Evolutionary conservation across 2,329 filamentous ascomycete species (phyloP), one percentile per base, ranked within the genome.

Genomic region (Ceratocystis papillata): DNA sequence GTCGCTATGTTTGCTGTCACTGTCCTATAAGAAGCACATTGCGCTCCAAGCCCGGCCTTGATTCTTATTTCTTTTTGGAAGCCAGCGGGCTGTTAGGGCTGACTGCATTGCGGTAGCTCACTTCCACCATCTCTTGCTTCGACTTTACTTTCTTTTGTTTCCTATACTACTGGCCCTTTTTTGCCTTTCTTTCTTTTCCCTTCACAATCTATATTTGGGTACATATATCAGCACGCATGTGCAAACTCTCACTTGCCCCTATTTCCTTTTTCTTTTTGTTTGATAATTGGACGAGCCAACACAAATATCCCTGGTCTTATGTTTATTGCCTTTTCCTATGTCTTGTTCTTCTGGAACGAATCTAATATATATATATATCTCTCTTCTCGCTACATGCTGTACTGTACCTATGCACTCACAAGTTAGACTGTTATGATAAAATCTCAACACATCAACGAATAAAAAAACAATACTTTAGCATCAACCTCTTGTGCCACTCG

Each of bases 41-140:
- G 15, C 7, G 3, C 20, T 7, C 7, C 8, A 25, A 53, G 8
- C 28, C 25, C 12, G 12, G 4, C 37, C 46, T 15, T 41, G 37
- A 12, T 4, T 15, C 3, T 41, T 41, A 41, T 41, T 53, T 15
- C 8, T 8, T 17, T 20, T 8, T 30, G 30, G 25, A 33, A 59
- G 22, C 28, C 55, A 20, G 55, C 28, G 8, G 25, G 30, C 25
- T 33, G 55, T n/a, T n/a, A 37, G n/a, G 28, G n/a, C 25, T 20
- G 33, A n/a, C 55, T 59, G 55, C 28, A 37, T 10, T 59, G 20
- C 28, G 5, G 28, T 59, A 37, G 37, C 55, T 37, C 28, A n/a
- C 60, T 53, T 28, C 48, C 10, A 53, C 48, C 44, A 46, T 59
- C 48, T 41, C 44, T 46, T 30, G 55, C 41, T 37, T 33, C 55